These are phyloP conservation scores for Didymella sp. DNA, from an alignment of 2,329 filamentous ascomycete species.

Conservation along the genomic window DNA sequence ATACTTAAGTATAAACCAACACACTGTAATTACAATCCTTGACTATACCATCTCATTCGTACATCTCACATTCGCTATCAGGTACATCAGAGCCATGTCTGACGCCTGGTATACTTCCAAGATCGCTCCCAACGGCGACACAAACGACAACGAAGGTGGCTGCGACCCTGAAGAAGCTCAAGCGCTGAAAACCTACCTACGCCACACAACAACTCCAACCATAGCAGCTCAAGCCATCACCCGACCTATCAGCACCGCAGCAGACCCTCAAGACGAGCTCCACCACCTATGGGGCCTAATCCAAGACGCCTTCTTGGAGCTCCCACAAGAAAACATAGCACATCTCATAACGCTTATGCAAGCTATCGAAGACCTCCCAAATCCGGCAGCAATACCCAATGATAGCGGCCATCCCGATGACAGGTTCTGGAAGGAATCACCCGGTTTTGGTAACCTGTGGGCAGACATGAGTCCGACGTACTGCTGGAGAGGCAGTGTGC, in stretches of 20 bases:
- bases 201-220: neutral
- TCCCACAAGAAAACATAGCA: neutral
- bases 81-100: neutral
- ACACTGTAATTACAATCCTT: neutral
- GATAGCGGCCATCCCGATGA: neutral
- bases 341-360: slow-evolving; percentile 9
- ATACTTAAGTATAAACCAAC: neutral
- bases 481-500: neutral
- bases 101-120: slow-evolving; percentile 17
- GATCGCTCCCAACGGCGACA: slow-evolving; percentile 14
- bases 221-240: slow-evolving; percentile 21
- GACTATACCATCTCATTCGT: neutral
- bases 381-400: neutral
- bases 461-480: slow-evolving; percentile 6
- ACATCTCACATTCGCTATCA: neutral
- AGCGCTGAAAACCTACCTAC: slow-evolving; percentile 20
- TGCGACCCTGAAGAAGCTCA: slow-evolving; percentile 18
- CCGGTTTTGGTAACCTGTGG: slow-evolving; percentile 14
- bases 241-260: neutral
- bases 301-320: slow-evolving; percentile 17
- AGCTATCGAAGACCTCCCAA: slow-evolving; percentile 10
- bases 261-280: neutral
- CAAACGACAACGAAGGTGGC: slow-evolving; percentile 11
- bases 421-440: slow-evolving; percentile 8
- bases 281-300: slow-evolving; percentile 9